Conservation (phyloP, 495 filamentous ascomycete genomes). For the Corynascus novoguineensis region DNA sequence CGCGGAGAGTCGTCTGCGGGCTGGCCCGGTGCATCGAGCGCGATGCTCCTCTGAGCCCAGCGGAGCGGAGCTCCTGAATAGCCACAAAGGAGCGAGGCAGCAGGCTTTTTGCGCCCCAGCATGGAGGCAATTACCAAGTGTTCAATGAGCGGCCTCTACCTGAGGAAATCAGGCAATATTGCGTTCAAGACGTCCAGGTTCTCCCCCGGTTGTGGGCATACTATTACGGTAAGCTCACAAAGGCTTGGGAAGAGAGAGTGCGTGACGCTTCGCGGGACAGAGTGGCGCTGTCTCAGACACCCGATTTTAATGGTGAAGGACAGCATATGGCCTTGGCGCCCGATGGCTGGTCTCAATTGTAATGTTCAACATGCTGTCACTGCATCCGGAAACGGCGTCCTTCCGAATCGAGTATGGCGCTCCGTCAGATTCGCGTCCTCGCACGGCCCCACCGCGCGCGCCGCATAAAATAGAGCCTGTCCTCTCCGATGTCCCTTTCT, state of each 20-base stretch:
- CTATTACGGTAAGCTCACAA: not conserved
- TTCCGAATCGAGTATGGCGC: too few species aligned
- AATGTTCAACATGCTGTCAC: too few species aligned
- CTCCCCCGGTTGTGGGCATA: constrained; percentile 5
- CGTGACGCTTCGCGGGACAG: not conserved
- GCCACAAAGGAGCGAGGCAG: not conserved
- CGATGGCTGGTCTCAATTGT: not conserved
- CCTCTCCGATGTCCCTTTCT: constrained; percentile 15
- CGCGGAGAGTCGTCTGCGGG: constrained; percentile 28
- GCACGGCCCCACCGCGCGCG: too few species aligned
- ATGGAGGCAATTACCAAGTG: not conserved
- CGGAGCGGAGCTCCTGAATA: not conserved
- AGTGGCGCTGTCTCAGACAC: not conserved
- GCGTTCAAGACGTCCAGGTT: constrained; percentile 7
- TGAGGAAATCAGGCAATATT: not conserved
- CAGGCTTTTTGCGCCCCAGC: constrained; percentile 2
- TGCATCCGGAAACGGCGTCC: too few species aligned
- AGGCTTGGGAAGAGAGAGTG: not conserved
- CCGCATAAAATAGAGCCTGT: constrained; percentile 19
- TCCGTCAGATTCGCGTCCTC: too few species aligned
- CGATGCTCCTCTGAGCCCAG: not conserved
- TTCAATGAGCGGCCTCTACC: constrained; percentile 7
- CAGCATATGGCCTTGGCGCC: not conserved
- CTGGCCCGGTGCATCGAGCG: constrained; percentile 44
- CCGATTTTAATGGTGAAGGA: not conserved